Evolutionary conservation across 2,329 filamentous ascomycete genomes (phyloP).

Genomic region (Emmonsiellopsis sp.): DNA sequence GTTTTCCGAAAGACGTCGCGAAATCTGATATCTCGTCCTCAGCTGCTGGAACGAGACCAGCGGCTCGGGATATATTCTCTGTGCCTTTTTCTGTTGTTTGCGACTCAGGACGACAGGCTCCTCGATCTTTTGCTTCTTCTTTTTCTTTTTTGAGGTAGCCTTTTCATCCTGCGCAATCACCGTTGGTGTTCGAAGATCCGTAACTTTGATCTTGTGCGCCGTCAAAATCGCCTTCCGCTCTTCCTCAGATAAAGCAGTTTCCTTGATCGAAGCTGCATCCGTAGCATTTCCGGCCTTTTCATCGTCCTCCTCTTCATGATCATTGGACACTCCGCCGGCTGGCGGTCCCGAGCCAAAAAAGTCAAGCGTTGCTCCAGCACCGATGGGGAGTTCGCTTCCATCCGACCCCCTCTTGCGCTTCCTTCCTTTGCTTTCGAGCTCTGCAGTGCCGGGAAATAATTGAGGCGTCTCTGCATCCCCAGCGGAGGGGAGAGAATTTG

Average conservation of each 20-base stretch:
- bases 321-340: constrained; percentile 10
- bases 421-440: constrained; percentile 17
- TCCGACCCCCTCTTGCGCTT: constrained; percentile 29
- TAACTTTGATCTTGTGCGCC: constrained; percentile 76
- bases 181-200: constrained; percentile 48
- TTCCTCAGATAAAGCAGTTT: constrained; percentile 49
- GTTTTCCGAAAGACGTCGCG: constrained; percentile 65
- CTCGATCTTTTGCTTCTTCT: constrained; percentile 48
- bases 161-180: constrained; percentile 22
- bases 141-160: constrained; percentile 35
- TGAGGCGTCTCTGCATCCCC: constrained; percentile 30
- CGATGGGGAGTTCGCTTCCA: constrained; percentile 10
- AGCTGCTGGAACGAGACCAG: constrained; percentile 68
- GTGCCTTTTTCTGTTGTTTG: constrained; percentile 41
- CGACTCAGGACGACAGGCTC: constrained; percentile 29
- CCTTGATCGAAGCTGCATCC: constrained; percentile 11
- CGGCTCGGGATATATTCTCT: constrained; percentile 66
- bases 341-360: constrained; percentile 24
- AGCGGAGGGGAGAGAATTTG: constrained; percentile 28
- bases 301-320: constrained; percentile 13
- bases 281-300: constrained; percentile 16
- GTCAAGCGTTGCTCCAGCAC: constrained; percentile 21
- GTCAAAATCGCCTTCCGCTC: constrained; percentile 66
- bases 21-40: constrained; percentile 60
- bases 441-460: constrained; percentile 22